Evolutionary conservation across 2,329 filamentous ascomycete genomes (phyloP).

Genomic region (Colletotrichum sp.): DNA sequence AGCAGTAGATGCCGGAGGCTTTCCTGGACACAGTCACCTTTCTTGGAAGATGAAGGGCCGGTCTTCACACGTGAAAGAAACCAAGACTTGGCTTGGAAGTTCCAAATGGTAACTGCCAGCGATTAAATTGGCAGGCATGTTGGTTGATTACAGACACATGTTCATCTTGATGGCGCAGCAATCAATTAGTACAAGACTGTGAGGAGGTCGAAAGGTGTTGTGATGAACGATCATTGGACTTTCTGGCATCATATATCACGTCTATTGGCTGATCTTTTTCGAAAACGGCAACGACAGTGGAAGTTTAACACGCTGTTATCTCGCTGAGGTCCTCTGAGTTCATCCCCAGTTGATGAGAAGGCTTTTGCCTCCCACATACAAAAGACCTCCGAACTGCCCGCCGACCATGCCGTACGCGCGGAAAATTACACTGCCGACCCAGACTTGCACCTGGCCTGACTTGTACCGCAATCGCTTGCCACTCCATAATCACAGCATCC

Average conservation of each 20-base stretch:
- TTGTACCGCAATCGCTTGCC: conserved; percentile 22
- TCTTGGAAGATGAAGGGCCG: background rate
- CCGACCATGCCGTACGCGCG: background rate
- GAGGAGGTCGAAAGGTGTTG: background rate
- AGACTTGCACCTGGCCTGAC: conserved; percentile 1
- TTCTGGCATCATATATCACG: background rate
- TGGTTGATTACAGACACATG: background rate
- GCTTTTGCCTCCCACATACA: background rate
- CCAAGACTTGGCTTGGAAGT: background rate
- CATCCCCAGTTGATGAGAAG: background rate
- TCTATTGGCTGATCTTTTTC: background rate
- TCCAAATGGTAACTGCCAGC: background rate
- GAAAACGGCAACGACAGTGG: background rate
- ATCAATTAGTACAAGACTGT: background rate
- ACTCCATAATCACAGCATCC: conserved; percentile 26
- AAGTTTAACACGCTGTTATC: background rate
- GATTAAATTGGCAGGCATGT: background rate
- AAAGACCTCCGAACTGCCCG: background rate
- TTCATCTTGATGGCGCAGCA: background rate
- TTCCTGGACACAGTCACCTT: background rate
- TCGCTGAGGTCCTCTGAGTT: background rate
- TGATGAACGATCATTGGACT: background rate
- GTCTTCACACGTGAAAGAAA: background rate
- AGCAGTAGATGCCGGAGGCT: background rate
- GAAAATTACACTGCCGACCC: background rate